Evolutionary conservation across 1,284 basidiomycete genomes (phyloP).

Genomic region (Polyporus tsugae): DNA sequence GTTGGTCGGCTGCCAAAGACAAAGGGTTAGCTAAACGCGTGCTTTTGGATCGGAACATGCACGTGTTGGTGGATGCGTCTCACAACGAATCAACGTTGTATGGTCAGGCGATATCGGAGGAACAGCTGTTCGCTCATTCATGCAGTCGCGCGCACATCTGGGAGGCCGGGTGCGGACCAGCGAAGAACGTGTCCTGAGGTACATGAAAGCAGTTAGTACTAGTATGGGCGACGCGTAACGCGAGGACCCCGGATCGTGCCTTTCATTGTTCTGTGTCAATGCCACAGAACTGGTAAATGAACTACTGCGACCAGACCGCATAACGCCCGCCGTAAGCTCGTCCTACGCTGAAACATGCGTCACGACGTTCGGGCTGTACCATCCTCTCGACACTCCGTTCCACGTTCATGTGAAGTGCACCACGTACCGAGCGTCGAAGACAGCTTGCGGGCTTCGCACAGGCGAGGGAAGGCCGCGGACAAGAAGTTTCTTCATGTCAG

Average conservation of each 20-base stretch:
- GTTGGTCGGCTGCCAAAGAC: slow-evolving; percentile 12
- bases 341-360: slow-evolving; percentile 25
- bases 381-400: slow-evolving; percentile 23
- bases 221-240: slow-evolving; percentile 24
- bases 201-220: slow-evolving; percentile 23
- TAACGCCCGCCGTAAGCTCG: slow-evolving; percentile 24
- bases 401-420: slow-evolving; percentile 32
- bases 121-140: slow-evolving; percentile 11
- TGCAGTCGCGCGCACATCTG: slow-evolving; percentile 15
- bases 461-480: slow-evolving; percentile 23
- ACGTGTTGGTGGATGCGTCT: slow-evolving; percentile 24
- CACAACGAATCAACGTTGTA: slow-evolving; percentile 17
- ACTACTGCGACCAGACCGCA: slow-evolving; percentile 27
- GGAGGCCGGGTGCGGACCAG: slow-evolving; percentile 11
- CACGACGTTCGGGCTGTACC: slow-evolving; percentile 24
- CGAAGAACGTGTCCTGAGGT: slow-evolving; percentile 17
- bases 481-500: slow-evolving; percentile 18
- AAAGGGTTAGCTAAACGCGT: slow-evolving; percentile 20
- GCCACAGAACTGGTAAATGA: slow-evolving; percentile 26
- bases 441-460: slow-evolving; percentile 13
- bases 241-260: slow-evolving; percentile 28
- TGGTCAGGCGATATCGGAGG: slow-evolving; percentile 17
- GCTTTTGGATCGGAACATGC: slow-evolving; percentile 19
- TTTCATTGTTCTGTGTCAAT: slow-evolving; percentile 19
- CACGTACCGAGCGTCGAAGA: slow-evolving; percentile 27